Evolutionary conservation across 306 rosid genomes (phyloP), one percentile per base, ranked within the genome.

Genomic region (Inga leiocalycina): DNA sequence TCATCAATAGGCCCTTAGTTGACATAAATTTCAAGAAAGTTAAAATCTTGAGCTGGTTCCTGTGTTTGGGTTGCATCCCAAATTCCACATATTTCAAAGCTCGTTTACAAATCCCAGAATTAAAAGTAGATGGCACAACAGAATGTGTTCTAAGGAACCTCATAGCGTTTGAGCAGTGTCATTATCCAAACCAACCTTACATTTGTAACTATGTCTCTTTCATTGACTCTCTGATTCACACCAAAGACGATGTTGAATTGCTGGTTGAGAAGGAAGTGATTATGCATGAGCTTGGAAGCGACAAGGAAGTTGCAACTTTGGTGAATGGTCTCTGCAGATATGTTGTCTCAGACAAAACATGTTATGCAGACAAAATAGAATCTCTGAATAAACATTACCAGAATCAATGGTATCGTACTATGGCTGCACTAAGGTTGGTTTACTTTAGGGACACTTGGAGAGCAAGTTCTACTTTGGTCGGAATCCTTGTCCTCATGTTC

Each of bases 221-320:
- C 32, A 41, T 41, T 19, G 74, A 69, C 34, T 69, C 74, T 41
- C 74, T 69, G 10, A 69, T 69, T 11, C 74, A 69, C 74, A 69
- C 74, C 30, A 41, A 41, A 20, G 74, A 69, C 16, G 51, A 69
- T 5, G 74, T 69, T 1, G 51, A 69, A 20, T 41, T 69, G 32
- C 17, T 69, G 9, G 74, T 69, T 41, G 74, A 69, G 74, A 41
- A 69, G 32, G 74, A 69, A 41, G 74, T 69, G 1, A 69, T 69
- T 20, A 24, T 10, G 15, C 74, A 41, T 20, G 51, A 69, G 1
- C 74, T 69, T 4, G 51, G 74, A 3, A 69, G 51, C 30, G 34
- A 69, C 34, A 69, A 41, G 16, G 74, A 69, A 39, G 74, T 69
- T 0, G 51, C 51, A 1, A 20, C 8, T 0, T 9, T 69, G 22